Percentiles rank a stretch among this genome's conserved stretches.
These are phyloP conservation scores for Diplodia seriata DNA, from an alignment of 2,329 filamentous ascomycete species.

Conservation along the genomic window DNA sequence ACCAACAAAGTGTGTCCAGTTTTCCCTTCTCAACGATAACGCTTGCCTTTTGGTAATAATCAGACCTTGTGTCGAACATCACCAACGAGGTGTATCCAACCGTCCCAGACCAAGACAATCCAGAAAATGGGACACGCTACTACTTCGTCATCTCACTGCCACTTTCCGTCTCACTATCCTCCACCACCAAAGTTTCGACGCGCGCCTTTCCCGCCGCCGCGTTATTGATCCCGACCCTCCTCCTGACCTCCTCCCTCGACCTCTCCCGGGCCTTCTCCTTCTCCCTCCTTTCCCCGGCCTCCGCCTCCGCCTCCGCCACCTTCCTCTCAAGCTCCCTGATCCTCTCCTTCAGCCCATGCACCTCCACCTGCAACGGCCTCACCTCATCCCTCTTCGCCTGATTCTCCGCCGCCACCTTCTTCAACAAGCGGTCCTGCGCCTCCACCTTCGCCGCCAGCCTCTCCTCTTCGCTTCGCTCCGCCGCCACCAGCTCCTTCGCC, in stretches of 20 bases:
- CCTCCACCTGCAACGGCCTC: background rate
- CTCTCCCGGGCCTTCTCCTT: background rate
- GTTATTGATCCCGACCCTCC: background rate
- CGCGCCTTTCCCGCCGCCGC: background rate
- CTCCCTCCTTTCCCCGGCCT: too few relatives aligned
- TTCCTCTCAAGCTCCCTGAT: background rate
- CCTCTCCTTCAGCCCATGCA: background rate
- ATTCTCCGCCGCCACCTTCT: background rate
- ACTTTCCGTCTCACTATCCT: background rate
- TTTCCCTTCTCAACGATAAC: too few relatives aligned
- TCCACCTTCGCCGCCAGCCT: background rate
- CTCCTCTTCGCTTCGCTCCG: background rate
- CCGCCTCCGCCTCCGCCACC: too few relatives aligned
- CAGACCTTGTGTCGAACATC: too few relatives aligned
- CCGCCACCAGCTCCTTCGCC: background rate
- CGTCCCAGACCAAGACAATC: background rate
- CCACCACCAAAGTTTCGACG: background rate
- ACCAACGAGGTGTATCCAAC: background rate
- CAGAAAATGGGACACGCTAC: background rate
- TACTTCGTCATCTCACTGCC: too few relatives aligned
- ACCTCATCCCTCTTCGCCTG: too few relatives aligned
- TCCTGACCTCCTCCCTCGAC: background rate
- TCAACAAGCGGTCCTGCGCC: background rate
- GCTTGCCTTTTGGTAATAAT: too few relatives aligned
- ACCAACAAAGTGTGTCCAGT: too few relatives aligned